These are phyloP conservation scores for Eudorina sp. DNA, from an alignment of 139 green algal genomes.

Conservation along the genomic window DNA sequence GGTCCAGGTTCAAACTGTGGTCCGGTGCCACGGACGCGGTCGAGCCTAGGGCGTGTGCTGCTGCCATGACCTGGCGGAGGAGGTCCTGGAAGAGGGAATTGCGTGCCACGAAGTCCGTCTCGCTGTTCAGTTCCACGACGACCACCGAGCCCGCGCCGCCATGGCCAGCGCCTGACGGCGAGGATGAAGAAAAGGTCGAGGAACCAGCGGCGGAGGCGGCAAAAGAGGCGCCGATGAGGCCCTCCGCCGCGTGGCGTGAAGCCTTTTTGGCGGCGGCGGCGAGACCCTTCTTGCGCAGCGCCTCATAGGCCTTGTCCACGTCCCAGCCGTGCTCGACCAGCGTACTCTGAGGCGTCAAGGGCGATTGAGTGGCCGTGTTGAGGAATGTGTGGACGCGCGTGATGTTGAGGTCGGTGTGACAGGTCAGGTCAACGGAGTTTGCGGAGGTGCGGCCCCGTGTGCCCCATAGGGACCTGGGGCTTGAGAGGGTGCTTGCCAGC, in stretches of 20 bases:
- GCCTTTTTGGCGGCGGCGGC: conserved; percentile 92
- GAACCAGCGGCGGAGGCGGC: not conserved
- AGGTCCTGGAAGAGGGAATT: conserved; percentile 87
- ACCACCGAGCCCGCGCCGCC: conserved; percentile 34
- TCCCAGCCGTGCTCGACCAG: conserved; percentile 78
- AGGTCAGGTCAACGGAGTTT: too few species aligned
- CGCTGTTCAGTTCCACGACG: conserved; percentile 92
- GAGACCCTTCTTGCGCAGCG: conserved; percentile 92
- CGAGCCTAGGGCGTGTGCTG: conserved; percentile 61
- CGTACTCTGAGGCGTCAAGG: conserved; percentile 61
- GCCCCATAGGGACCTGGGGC: too few species aligned
- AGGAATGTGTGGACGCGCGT: too few species aligned
- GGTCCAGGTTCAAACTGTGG: conserved; percentile 33
- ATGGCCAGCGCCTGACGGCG: not conserved
- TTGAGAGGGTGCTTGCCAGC: too few species aligned
- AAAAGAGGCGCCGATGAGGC: conserved; percentile 83
- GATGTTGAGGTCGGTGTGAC: too few species aligned
- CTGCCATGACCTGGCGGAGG: conserved; percentile 72
- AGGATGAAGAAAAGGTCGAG: not conserved
- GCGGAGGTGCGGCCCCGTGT: too few species aligned
- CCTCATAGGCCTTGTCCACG: conserved; percentile 72
- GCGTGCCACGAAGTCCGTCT: conserved; percentile 96
- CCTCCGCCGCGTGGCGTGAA: conserved; percentile 83
- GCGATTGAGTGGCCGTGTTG: too few species aligned
- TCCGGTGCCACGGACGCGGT: conserved; percentile 14